Conservation (phyloP, 2,329 filamentous ascomycete species). For the Pseudocercospora crystallina region DNA sequence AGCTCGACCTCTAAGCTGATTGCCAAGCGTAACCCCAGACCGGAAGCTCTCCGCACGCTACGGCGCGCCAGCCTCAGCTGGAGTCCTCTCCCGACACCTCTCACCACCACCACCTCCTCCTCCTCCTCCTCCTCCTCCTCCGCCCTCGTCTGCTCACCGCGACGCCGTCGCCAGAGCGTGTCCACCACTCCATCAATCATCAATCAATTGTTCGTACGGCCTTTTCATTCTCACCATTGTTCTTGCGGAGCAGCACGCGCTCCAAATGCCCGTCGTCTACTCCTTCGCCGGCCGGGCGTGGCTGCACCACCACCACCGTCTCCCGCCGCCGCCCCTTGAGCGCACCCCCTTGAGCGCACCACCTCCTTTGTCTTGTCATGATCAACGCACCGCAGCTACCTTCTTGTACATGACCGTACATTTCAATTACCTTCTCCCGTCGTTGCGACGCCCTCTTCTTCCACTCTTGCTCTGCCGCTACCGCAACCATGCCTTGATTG, state of each 20-base stretch:
- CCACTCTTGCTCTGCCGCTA: conserved; percentile 23
- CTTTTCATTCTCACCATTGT: conserved; percentile 16
- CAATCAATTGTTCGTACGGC: conserved; percentile 30
- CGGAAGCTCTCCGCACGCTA: no score
- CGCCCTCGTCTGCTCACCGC: neutral
- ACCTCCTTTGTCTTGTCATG: conserved; percentile 3
- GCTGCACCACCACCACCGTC: neutral
- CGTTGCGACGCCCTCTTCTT: conserved; percentile 31
- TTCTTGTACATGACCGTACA: conserved; percentile 8
- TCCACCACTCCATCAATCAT: no score
- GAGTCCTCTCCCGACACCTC: no score
- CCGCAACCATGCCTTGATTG: conserved; percentile 17
- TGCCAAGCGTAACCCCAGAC: no score
- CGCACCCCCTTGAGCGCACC: neutral
- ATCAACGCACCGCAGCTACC: conserved; percentile 1
- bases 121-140: conserved; percentile 6
- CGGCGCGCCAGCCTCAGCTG: no score
- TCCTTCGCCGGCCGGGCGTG: neutral
- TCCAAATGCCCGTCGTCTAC: conserved; percentile 18
- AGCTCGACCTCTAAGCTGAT: no score
- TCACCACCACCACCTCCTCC: neutral
- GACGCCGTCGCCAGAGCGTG: no score
- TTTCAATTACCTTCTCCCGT: conserved; percentile 19
- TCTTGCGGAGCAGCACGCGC: conserved; percentile 13
- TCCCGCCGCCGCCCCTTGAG: neutral